Conservation (phyloP, 2,329 filamentous ascomycete genomes). For the Aureobasidium subglaciale region DNA sequence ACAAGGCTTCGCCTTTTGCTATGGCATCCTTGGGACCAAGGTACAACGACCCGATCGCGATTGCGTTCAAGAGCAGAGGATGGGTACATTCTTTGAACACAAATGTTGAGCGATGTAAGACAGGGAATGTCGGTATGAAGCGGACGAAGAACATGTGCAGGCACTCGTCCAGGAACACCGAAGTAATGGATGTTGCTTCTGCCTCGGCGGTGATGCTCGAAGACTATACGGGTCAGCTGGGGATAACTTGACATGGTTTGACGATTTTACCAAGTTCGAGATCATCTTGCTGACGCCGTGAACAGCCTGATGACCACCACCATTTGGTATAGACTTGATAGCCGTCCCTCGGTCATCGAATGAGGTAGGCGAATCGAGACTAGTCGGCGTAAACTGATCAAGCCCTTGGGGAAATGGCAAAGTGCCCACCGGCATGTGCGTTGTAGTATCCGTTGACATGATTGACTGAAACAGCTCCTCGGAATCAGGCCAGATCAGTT, state of each 20-base stretch:
- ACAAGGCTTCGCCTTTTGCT: conserved; percentile 39
- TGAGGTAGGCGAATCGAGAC: conserved; percentile 16
- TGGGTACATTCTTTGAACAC: conserved; percentile 40
- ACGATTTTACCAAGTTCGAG: conserved; percentile 32
- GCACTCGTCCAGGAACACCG: conserved; percentile 40
- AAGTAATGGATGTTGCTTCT: conserved; percentile 38
- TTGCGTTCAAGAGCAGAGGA: conserved; percentile 38
- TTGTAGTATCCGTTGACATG: conserved; percentile 34
- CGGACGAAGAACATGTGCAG: conserved; percentile 42
- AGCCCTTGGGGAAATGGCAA: conserved; percentile 31
- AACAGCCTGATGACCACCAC: conserved; percentile 38
- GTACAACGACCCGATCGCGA: conserved; percentile 41
- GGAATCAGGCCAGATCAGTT: conserved; percentile 40
- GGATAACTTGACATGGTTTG: not conserved
- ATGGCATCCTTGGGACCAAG: conserved; percentile 38
- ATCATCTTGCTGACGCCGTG: conserved; percentile 41
- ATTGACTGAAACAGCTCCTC: conserved; percentile 39
- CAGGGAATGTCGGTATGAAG: conserved; percentile 41
- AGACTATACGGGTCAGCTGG: conserved; percentile 25
- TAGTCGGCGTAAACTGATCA: conserved; percentile 29
- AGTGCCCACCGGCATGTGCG: conserved; percentile 37
- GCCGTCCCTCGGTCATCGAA: conserved; percentile 31
- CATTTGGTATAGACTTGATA: conserved; percentile 34
- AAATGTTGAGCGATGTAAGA: conserved; percentile 40
- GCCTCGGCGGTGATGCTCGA: conserved; percentile 39